These are phyloP conservation scores for Candida cerambycidarum DNA, from an alignment of 805 yeast genomes.

Conservation along the genomic window DNA sequence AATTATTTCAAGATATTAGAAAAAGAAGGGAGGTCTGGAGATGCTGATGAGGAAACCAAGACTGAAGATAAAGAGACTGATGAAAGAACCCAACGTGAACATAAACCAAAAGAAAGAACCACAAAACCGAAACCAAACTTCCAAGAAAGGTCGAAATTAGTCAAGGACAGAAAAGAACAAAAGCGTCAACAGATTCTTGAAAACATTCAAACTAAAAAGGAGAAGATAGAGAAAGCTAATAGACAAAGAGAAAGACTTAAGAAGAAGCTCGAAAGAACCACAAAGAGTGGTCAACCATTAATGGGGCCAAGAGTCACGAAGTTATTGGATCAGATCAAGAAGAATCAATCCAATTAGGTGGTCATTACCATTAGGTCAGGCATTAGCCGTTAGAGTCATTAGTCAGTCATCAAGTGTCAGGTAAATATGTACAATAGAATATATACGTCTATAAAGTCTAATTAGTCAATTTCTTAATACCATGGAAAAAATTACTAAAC, in stretches of 20 bases:
- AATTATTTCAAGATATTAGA: constrained; percentile 77
- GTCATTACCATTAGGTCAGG: no score
- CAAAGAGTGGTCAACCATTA: constrained; percentile 79
- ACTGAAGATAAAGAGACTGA: constrained; percentile 17
- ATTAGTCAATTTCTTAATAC: background rate
- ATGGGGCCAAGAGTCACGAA: constrained; percentile 88
- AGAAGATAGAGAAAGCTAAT: constrained; percentile 34
- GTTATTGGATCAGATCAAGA: constrained; percentile 71
- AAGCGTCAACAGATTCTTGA: constrained; percentile 40
- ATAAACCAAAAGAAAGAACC: background rate
- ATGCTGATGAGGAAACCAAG: constrained; percentile 15
- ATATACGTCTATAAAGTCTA: background rate
- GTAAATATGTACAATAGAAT: constrained; percentile 4
- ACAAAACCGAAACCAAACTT: constrained; percentile 22
- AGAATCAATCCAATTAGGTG: background rate
- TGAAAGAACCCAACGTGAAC: constrained; percentile 13
- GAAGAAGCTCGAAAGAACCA: constrained; percentile 46
- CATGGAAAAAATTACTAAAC: background rate
- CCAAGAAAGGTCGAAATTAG: constrained; percentile 46
- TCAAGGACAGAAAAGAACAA: constrained; percentile 47
- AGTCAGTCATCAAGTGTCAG: no score
- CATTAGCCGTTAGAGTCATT: no score
- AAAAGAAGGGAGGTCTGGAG: constrained; percentile 22
- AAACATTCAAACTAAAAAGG: constrained; percentile 37
- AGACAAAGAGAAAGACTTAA: constrained; percentile 44